A percentile compares a stretch with the other conserved stretches of the same genome.
These are phyloP conservation scores for Talaromyces atroroseus DNA, from an alignment of 2,329 filamentous ascomycete genomes.

Conservation along the genomic window DNA sequence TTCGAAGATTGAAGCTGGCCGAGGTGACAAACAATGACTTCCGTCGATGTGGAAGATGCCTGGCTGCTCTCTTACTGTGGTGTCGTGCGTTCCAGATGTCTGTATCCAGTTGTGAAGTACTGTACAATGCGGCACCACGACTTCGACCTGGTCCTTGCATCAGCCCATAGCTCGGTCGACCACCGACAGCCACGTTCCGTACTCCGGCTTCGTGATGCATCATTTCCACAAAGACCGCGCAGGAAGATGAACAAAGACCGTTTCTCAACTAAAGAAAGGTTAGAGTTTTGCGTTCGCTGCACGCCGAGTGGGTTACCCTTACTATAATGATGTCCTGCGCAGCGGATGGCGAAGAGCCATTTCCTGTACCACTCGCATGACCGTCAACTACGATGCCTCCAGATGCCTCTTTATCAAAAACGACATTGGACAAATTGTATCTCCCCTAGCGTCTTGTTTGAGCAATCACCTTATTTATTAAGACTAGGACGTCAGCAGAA, in stretches of 20 bases:
- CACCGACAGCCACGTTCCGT: slow-evolving; percentile 23
- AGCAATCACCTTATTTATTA: too few relatives aligned
- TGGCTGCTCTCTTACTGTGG: too few relatives aligned
- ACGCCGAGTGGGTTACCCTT: too few relatives aligned
- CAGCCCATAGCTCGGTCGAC: slow-evolving; percentile 19
- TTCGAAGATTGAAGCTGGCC: slow-evolving; percentile 31
- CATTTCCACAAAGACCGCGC: slow-evolving; percentile 24
- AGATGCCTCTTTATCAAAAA: slow-evolving; percentile 15
- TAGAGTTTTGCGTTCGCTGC: too few relatives aligned
- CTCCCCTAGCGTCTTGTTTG: neutral
- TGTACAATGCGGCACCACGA: slow-evolving; percentile 9
- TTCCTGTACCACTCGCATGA: slow-evolving; percentile 15
- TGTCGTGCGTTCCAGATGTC: slow-evolving; percentile 17
- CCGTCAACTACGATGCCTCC: slow-evolving; percentile 14
- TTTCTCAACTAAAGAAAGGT: slow-evolving; percentile 15
- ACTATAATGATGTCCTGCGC: slow-evolving; percentile 18
- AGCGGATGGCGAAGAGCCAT: slow-evolving; percentile 10
- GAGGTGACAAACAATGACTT: slow-evolving; percentile 22
- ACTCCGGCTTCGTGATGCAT: slow-evolving; percentile 24
- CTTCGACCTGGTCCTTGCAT: slow-evolving; percentile 24
- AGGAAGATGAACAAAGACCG: slow-evolving; percentile 22
- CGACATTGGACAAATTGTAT: slow-evolving; percentile 19
- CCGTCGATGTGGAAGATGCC: slow-evolving; percentile 15
- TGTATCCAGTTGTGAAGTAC: slow-evolving; percentile 13
- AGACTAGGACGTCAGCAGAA: too few relatives aligned